These are phyloP conservation scores for Dunaliella primolecta DNA, from an alignment of 139 green algal species.

Conservation along the genomic window DNA sequence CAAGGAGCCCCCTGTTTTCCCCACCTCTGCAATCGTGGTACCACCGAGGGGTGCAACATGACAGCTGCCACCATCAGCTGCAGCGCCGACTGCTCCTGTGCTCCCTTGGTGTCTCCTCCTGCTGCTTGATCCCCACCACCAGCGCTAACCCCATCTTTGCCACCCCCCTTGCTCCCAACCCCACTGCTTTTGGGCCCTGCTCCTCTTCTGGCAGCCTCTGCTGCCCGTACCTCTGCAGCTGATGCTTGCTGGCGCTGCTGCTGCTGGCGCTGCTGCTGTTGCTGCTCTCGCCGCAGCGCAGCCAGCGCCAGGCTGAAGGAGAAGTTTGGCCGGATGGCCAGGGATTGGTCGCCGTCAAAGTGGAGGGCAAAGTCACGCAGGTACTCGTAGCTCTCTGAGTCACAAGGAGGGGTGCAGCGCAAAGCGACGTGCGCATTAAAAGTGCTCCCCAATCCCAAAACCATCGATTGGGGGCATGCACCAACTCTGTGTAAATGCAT, in stretches of 20 bases:
- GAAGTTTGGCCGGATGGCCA: constrained; percentile 81
- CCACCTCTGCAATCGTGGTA: constrained; percentile 29
- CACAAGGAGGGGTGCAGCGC: neutral
- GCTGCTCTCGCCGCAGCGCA: constrained; percentile 33
- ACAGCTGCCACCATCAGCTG: constrained; percentile 61
- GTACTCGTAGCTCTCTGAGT: constrained; percentile 35
- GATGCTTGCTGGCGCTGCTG: neutral
- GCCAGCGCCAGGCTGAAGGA: constrained; percentile 71
- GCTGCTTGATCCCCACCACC: constrained; percentile 2
- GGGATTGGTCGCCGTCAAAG: constrained; percentile 49
- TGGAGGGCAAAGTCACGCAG: constrained; percentile 53
- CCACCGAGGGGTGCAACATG: constrained; percentile 74
- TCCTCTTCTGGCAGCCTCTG: neutral
- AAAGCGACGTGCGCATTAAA: too few species aligned
- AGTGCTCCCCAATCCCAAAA: too few species aligned
- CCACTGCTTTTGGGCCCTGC: neutral
- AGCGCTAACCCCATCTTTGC: too few species aligned
- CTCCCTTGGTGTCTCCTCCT: neutral
- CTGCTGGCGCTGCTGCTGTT: constrained; percentile 27
- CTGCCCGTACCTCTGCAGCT: neutral
- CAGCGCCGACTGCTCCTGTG: constrained; percentile 1
- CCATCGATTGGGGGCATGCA: too few species aligned
- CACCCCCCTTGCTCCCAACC: neutral
- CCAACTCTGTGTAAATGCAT: too few species aligned
- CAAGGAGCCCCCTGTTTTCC: too few species aligned